Conservation (phyloP, 352 stramenopile genomes). For the Phytophthora pisi region DNA sequence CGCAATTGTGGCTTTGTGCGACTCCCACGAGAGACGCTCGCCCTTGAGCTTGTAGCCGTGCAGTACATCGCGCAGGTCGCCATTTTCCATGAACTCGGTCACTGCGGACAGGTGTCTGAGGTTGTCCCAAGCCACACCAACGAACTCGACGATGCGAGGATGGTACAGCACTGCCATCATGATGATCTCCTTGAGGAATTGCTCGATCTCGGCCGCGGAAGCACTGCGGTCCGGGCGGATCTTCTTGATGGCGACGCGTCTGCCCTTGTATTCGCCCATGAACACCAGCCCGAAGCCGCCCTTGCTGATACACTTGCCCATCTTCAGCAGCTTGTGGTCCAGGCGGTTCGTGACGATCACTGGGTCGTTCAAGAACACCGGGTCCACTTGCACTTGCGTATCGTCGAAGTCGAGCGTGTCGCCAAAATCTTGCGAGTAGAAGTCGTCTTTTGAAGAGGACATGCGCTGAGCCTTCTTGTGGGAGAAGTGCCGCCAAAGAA, state of each 20-base stretch:
- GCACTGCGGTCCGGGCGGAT: slow-evolving; percentile 38
- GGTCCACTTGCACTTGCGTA: slow-evolving; percentile 38
- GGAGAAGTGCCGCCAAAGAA: slow-evolving; percentile 20
- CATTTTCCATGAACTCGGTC: slow-evolving; percentile 67
- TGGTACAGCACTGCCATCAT: slow-evolving; percentile 52
- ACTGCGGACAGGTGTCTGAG: slow-evolving; percentile 47
- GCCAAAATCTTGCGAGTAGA: slow-evolving; percentile 34
- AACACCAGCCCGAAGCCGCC: slow-evolving; percentile 62
- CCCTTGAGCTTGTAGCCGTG: slow-evolving; percentile 41
- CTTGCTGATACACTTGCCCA: slow-evolving; percentile 48
- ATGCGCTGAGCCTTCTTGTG: slow-evolving; percentile 19
- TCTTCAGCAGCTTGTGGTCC: slow-evolving; percentile 44
- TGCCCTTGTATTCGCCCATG: slow-evolving; percentile 46
- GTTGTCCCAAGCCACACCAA: slow-evolving; percentile 54
- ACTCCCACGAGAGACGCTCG: slow-evolving; percentile 43
- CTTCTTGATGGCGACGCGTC: slow-evolving; percentile 56
- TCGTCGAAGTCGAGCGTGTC: slow-evolving; percentile 44
- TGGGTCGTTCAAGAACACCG: slow-evolving; percentile 46
- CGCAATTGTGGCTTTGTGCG: slow-evolving; percentile 53
- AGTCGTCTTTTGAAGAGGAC: slow-evolving; percentile 39
- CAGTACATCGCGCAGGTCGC: slow-evolving; percentile 57
- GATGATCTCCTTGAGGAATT: slow-evolving; percentile 54
- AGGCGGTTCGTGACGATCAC: slow-evolving; percentile 54
- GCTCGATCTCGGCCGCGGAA: slow-evolving; percentile 37
- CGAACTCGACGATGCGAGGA: slow-evolving; percentile 50